Percentiles rank a stretch among this genome's conserved stretches.
phyloP scores from a whole-genome alignment of 768 basidiomycete genomes.

The Lactifluus volemus region DNA sequence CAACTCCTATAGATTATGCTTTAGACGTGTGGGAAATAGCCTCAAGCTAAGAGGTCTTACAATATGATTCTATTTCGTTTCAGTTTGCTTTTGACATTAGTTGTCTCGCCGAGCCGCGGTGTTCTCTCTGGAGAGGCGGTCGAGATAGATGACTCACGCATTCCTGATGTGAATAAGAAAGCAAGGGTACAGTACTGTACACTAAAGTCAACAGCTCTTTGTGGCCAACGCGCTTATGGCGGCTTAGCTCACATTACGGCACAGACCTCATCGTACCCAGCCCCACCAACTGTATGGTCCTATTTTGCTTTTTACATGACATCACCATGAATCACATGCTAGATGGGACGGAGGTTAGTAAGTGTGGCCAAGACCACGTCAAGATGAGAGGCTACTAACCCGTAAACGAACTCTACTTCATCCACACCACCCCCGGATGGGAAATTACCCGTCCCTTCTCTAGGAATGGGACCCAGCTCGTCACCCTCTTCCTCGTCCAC shows the following conservation, averaged over 20 bases:
- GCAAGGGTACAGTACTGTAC: no score
- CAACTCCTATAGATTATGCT: constrained; percentile 12
- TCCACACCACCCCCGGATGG: constrained; percentile 77
- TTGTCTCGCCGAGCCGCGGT: background rate
- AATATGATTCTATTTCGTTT: constrained; percentile 22
- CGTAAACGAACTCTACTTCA: constrained; percentile 84
- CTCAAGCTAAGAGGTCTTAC: constrained; percentile 7
- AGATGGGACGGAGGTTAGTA: background rate
- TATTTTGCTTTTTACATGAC: background rate
- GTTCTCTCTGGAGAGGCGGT: constrained; percentile 10
- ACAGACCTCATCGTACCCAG: no score
- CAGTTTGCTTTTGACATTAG: constrained; percentile 7
- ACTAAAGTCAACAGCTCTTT: no score
- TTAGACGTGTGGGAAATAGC: background rate
- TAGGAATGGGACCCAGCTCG: constrained; percentile 68
- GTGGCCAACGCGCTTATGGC: background rate
- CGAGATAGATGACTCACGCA: constrained; percentile 10
- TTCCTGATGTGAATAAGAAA: background rate
- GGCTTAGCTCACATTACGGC: background rate
- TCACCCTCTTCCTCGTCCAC: constrained; percentile 57
- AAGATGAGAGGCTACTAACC: constrained; percentile 37
- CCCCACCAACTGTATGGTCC: no score
- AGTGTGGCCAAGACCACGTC: no score
- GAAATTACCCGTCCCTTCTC: constrained; percentile 64
- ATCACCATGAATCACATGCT: constrained; percentile 8